phyloP scores from a whole-genome alignment of 768 basidiomycete genomes.

The Amanita fuliginea region DNA sequence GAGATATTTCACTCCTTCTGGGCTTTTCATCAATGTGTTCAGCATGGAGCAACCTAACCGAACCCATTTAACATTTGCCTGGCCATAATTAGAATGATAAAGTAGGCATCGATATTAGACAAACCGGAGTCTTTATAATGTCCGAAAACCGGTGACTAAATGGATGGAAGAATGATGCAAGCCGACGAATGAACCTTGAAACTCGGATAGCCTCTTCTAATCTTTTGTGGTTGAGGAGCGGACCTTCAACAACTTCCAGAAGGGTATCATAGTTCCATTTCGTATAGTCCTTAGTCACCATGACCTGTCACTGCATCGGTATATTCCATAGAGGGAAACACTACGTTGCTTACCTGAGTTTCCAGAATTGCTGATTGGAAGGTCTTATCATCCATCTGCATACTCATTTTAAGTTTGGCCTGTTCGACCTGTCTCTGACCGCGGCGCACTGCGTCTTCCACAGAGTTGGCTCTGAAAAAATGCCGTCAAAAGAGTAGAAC shows the following conservation, averaged over 20 bases:
- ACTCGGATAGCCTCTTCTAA: slow-evolving; percentile 93
- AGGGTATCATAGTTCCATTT: slow-evolving; percentile 92
- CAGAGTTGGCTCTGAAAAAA: slow-evolving; percentile 53
- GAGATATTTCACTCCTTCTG: slow-evolving; percentile 79
- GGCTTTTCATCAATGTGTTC: slow-evolving; percentile 69
- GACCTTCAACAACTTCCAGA: slow-evolving; percentile 85
- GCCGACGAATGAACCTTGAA: slow-evolving; percentile 75
- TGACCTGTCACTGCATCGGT: slow-evolving; percentile 40
- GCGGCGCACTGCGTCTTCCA: slow-evolving; percentile 78
- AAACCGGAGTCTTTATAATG: slow-evolving; percentile 56
- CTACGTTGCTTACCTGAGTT: slow-evolving; percentile 50
- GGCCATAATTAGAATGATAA: background rate
- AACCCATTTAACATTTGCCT: slow-evolving; percentile 83
- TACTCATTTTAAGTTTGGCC: slow-evolving; percentile 76
- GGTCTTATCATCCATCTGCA: slow-evolving; percentile 92
- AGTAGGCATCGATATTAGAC: slow-evolving; percentile 4
- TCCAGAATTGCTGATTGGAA: slow-evolving; percentile 82
- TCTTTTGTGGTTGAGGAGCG: slow-evolving; percentile 80
- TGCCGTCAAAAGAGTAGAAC: background rate
- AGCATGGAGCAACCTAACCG: slow-evolving; percentile 74
- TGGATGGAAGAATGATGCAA: slow-evolving; percentile 93
- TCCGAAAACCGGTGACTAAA: slow-evolving; percentile 82
- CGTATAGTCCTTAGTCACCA: slow-evolving; percentile 76
- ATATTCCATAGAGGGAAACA: background rate
- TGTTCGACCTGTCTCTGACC: slow-evolving; percentile 89